Conservation (phyloP, 148 eudicot species). For the Cornus kousa region DNA sequence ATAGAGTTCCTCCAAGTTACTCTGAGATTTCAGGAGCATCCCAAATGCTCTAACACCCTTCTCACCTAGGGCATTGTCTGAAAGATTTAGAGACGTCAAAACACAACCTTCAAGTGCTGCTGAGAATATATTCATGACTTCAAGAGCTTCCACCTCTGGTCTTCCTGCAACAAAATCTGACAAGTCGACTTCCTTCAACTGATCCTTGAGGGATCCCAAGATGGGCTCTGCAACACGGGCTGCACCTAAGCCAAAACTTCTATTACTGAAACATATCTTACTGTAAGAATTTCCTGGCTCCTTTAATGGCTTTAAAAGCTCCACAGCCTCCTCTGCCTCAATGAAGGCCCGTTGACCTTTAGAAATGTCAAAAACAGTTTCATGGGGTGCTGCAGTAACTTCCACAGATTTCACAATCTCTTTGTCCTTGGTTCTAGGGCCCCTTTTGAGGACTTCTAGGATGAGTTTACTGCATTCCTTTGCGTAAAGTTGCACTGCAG, state of each 20-base stretch:
- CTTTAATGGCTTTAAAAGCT: constrained; percentile 40
- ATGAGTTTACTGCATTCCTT: constrained; percentile 58
- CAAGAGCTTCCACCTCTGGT: constrained; percentile 58
- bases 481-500: constrained; percentile 70
- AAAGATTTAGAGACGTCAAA: constrained; percentile 47
- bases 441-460: constrained; percentile 49
- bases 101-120: constrained; percentile 48
- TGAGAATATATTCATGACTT: constrained; percentile 60
- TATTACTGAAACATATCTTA: constrained; percentile 64
- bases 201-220: constrained; percentile 42
- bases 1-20: constrained; percentile 48
- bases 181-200: constrained; percentile 52
- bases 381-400: constrained; percentile 18
- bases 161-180: constrained; percentile 73
- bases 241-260: constrained; percentile 62
- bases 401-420: constrained; percentile 22
- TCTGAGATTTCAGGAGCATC: constrained; percentile 46
- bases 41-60: constrained; percentile 69
- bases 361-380: constrained; percentile 53
- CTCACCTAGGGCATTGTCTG: constrained; percentile 69
- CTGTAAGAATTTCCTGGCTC: constrained; percentile 46
- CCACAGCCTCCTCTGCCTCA: constrained; percentile 49
- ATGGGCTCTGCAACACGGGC: constrained; percentile 49
- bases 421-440: constrained; percentile 22
- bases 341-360: constrained; percentile 56